Base-by-base conservation (phyloP, 2,329 filamentous ascomycete genomes). In the Chaetothyriales sp. region DNA sequence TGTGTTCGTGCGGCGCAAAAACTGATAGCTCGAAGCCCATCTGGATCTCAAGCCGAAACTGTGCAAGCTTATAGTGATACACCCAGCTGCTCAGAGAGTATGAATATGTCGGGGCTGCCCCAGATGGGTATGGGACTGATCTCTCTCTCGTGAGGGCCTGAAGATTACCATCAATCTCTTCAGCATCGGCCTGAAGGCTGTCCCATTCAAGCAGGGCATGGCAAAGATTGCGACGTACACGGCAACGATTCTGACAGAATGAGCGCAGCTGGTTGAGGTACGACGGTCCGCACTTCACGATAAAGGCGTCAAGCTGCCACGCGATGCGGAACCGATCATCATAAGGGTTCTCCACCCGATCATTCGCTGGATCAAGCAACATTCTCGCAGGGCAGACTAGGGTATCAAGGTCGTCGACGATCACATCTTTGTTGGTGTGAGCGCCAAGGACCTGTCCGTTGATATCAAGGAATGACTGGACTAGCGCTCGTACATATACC, bases 11-110 rank as follows among this genome's bases (percentile, higher is more conserved):
- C 0, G 81, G 76, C 50, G 90, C 82, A 67, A 97, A 97, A 8
- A 95, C 79, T 44, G 90, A 83, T 10, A 95, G 81, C 67, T 98
- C 92, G 66, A 98, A 97, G 10, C 94, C 92, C 29, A 95, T 80
- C 63, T 95, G 86, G 15, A 95, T 76, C 46, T 94, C 83, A 73
- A 82, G 85, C 64, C 90, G 84, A 76, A 95, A 87, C 62, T 90
- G 80, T 28, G 78, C 80, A n/a, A 95, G 75, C 67, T 95, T 97
- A 68, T 94, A 86, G 54, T 89, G 78, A 61, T 90, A 94, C 0
- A 83, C 80, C 92, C 92, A 98, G 2, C 85, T 89, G 1, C 86
- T 88, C 0, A 97, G 74, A 0, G 88, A 82, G 49, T 86, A 83
- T 0, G 82, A 76, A 63, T 79, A 83, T 0, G 79, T 75, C 44